A percentile compares a stretch with the other conserved stretches of the same genome.
Conservation (phyloP, 2,329 filamentous ascomycete genomes). For the Aspergillus alliaceus region DNA sequence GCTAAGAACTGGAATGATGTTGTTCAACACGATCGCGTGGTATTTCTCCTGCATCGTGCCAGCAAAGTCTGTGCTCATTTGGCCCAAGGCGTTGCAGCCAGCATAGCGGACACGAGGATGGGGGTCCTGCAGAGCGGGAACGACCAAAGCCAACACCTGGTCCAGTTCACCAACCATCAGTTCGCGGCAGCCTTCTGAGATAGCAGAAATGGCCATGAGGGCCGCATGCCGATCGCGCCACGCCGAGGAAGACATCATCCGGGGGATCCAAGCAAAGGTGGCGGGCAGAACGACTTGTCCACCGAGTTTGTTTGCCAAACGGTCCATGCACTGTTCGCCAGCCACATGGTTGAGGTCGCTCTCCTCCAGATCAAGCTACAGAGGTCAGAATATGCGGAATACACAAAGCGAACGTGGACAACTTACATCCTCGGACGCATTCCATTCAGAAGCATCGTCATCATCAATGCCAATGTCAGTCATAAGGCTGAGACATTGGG, state of each 20-base stretch:
- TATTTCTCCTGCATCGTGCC: constrained; percentile 97
- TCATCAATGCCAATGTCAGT: constrained; percentile 94
- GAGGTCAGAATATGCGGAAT: not conserved
- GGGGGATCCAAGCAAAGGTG: constrained; percentile 93
- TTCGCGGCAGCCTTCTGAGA: constrained; percentile 94
- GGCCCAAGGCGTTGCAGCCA: constrained; percentile 95
- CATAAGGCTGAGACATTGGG: constrained; percentile 96
- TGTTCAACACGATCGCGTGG: constrained; percentile 80
- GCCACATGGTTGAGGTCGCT: constrained; percentile 97
- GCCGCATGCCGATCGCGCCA: constrained; percentile 97
- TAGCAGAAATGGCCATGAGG: constrained; percentile 97
- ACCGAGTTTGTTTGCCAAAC: constrained; percentile 93
- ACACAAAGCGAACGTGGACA: not conserved
- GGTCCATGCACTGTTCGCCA: constrained; percentile 97
- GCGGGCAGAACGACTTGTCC: constrained; percentile 89
- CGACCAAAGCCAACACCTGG: constrained; percentile 91
- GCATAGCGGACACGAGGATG: constrained; percentile 96
- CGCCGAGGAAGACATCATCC: constrained; percentile 93
- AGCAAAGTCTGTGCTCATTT: constrained; percentile 99
- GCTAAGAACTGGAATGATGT: constrained; percentile 88
- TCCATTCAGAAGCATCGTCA: constrained; percentile 93
- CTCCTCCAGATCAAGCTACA: constrained; percentile 84
- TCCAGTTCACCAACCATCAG: constrained; percentile 93
- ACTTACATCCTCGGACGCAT: constrained; percentile 82
- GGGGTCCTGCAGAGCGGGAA: constrained; percentile 83